Percentiles rank a stretch among this genome's conserved stretches.
Evolutionary conservation across 352 stramenopile genomes (phyloP).

Genomic region (Aphanomyces cochlioides): DNA sequence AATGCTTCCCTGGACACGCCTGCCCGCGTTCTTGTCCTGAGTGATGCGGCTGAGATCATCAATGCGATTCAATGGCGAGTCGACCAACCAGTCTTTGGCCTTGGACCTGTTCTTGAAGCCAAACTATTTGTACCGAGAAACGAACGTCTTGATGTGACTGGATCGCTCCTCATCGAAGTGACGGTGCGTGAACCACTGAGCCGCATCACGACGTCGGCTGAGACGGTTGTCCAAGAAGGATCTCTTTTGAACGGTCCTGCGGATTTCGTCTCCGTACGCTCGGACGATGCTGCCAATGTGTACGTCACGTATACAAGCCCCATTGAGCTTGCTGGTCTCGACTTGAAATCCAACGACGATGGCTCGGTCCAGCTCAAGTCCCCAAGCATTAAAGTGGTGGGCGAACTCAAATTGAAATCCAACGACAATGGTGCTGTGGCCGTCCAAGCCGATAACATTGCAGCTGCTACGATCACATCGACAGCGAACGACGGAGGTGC

Average conservation of each 20-base stretch:
- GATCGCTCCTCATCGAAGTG: conserved; percentile 14
- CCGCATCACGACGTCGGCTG: neutral
- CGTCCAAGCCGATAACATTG: neutral
- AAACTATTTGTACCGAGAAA: no score
- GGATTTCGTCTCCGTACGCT: neutral
- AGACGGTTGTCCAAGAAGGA: conserved; percentile 1
- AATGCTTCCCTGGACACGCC: neutral
- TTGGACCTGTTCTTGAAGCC: neutral
- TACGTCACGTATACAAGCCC: neutral
- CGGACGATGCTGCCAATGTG: neutral
- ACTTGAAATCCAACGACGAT: neutral
- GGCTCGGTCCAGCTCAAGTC: neutral
- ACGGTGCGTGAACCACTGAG: neutral
- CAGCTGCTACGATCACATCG: conserved; percentile 4
- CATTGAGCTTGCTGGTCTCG: neutral
- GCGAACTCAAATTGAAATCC: neutral
- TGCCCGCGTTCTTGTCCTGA: neutral
- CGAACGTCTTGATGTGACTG: neutral
- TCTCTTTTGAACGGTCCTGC: neutral
- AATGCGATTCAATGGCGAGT: neutral
- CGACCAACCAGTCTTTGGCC: no score
- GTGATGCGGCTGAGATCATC: neutral
- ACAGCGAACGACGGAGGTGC: neutral
- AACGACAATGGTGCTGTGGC: conserved; percentile 9
- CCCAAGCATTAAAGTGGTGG: neutral